These are phyloP conservation scores for Pyrenophora tritici-repentis DNA, from an alignment of 2,329 filamentous ascomycete genomes.

Conservation along the genomic window DNA sequence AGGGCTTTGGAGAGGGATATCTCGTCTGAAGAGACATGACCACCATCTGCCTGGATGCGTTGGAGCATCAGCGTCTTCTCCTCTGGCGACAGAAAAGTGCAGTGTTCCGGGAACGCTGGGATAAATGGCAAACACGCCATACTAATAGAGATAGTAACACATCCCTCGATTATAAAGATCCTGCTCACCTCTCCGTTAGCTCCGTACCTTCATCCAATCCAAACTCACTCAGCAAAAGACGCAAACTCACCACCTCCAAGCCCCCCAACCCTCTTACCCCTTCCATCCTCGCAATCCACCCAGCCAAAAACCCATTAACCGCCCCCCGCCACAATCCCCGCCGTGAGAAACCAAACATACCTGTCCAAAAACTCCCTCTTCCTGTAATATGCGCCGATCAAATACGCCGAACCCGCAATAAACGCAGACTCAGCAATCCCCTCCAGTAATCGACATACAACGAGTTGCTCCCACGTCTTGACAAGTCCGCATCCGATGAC, in stretches of 20 bases:
- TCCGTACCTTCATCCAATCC: too few species aligned
- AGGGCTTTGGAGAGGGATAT: slow-evolving; percentile 54
- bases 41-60: slow-evolving; percentile 55
- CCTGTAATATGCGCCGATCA: slow-evolving; percentile 52
- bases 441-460: slow-evolving; percentile 37
- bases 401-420: slow-evolving; percentile 35
- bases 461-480: slow-evolving; percentile 34
- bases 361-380: slow-evolving; percentile 59
- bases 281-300: slow-evolving; percentile 47
- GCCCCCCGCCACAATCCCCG: slow-evolving; percentile 60
- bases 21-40: slow-evolving; percentile 53
- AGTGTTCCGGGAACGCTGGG: slow-evolving; percentile 55
- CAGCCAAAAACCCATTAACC: slow-evolving; percentile 60
- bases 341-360: slow-evolving; percentile 58
- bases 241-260: slow-evolving; percentile 38
- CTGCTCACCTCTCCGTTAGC: too few species aligned
- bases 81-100: slow-evolving; percentile 56
- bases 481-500: slow-evolving; percentile 41
- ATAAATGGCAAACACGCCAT: slow-evolving; percentile 56
- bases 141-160: slow-evolving; percentile 57
- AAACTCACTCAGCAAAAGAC: too few species aligned
- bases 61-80: slow-evolving; percentile 59
- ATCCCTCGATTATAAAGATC: slow-evolving; percentile 67
- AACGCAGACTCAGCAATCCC: slow-evolving; percentile 40
- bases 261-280: slow-evolving; percentile 28